A percentile compares a stretch with the other conserved stretches of the same genome.
phyloP scores from a whole-genome alignment of 352 stramenopile species.

The Phytophthora megakarya region DNA sequence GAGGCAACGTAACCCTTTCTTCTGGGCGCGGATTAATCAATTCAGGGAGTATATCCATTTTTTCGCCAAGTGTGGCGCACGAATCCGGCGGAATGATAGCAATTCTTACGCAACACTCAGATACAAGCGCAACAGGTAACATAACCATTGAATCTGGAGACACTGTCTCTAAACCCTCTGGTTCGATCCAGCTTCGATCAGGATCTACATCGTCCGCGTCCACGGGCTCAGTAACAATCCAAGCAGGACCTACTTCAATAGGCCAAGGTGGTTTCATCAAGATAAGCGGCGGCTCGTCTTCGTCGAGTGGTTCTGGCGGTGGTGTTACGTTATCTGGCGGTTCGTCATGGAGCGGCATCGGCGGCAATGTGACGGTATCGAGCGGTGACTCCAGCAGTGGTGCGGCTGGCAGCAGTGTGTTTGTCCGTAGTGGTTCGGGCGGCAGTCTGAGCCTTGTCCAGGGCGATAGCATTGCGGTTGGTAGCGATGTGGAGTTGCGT shows the following conservation, averaged over 20 bases:
- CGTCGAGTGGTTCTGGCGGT: slow-evolving; percentile 18
- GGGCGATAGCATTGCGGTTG: slow-evolving; percentile 23
- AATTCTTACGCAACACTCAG: slow-evolving; percentile 25
- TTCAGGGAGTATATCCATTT: slow-evolving; percentile 26
- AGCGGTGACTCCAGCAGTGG: slow-evolving; percentile 22
- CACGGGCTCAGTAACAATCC: slow-evolving; percentile 19
- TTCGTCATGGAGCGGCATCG: slow-evolving; percentile 26
- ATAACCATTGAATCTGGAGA: slow-evolving; percentile 26
- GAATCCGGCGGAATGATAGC: slow-evolving; percentile 23
- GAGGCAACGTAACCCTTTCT: slow-evolving; percentile 29
- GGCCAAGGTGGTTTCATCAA: slow-evolving; percentile 4
- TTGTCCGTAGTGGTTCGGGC: slow-evolving; percentile 30
- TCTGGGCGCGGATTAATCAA: slow-evolving; percentile 23
- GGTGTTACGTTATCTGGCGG: slow-evolving; percentile 22
- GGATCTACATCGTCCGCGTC: slow-evolving; percentile 14
- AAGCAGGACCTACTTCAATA: slow-evolving; percentile 9
- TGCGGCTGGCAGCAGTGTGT: slow-evolving; percentile 17
- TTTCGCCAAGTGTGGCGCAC: slow-evolving; percentile 18
- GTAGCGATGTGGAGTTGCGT: slow-evolving; percentile 33
- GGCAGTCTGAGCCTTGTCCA: slow-evolving; percentile 29
- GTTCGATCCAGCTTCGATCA: slow-evolving; percentile 21
- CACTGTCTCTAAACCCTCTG: slow-evolving; percentile 11
- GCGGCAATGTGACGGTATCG: slow-evolving; percentile 31
- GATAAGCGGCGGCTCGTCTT: slow-evolving; percentile 20
- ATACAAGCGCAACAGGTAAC: slow-evolving; percentile 16